phyloP scores from a whole-genome alignment of 805 yeast species.

The Sungouiella blattae region DNA sequence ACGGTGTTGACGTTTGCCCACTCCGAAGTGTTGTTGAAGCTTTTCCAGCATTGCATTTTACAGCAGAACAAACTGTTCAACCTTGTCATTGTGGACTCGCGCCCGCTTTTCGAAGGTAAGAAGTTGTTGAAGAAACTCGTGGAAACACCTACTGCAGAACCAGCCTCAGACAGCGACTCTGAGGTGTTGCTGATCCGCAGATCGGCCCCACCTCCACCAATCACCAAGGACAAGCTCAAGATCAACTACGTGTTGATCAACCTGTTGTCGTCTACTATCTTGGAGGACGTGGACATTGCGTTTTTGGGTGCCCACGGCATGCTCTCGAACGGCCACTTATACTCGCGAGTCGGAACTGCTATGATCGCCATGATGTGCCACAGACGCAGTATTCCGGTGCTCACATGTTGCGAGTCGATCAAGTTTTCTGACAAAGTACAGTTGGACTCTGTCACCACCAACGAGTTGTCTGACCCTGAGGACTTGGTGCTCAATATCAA shows the following conservation, averaged over 20 bases:
- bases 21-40: constrained; percentile 74
- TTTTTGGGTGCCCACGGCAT: constrained; percentile 96
- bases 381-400: constrained; percentile 84
- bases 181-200: constrained; percentile 15
- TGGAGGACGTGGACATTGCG: constrained; percentile 85
- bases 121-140: constrained; percentile 65
- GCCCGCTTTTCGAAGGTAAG: constrained; percentile 93
- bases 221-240: constrained; percentile 55
- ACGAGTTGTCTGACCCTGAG: constrained; percentile 82
- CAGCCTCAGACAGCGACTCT: constrained; percentile 13
- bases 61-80: constrained; percentile 63
- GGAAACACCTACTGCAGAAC: constrained; percentile 21
- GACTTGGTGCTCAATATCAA: constrained; percentile 53
- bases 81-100: constrained; percentile 85
- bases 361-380: constrained; percentile 88
- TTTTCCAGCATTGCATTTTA: constrained; percentile 64
- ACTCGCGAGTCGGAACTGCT: constrained; percentile 93
- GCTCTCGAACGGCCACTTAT: constrained; percentile 89
- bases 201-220: constrained; percentile 20
- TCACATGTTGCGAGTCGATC: constrained; percentile 92
- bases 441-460: constrained; percentile 90
- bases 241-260: constrained; percentile 77
- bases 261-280: constrained; percentile 68
- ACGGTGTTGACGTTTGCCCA: constrained; percentile 86
- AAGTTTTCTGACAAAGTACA: constrained; percentile 95